Base-by-base conservation (phyloP, 106 monocot species). In the Xerophyta viscosa region DNA sequence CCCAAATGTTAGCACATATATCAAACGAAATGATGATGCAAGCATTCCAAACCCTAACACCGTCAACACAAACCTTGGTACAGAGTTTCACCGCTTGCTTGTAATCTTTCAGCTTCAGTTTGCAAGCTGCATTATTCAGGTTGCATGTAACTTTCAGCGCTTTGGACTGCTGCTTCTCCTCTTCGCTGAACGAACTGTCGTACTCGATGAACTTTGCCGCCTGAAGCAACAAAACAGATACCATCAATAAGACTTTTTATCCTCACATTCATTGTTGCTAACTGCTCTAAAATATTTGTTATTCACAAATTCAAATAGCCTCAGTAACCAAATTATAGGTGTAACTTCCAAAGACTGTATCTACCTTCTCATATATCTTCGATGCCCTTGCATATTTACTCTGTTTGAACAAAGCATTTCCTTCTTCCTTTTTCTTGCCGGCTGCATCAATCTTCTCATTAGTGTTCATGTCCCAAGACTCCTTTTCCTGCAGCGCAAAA, bases 401-500 rank as follows among this genome's bases (percentile, higher is more conserved):
- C 11, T 47, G 3, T 42, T 76, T 82, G 39, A 82, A 82, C 22
- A 71, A 41, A 7, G 60, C 67, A 57, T 82, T 76, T 1, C 81
- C 81, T 57, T 76, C 76, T 48, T 82, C 76, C 46, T 82, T 76
- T 57, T 81, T 81, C 54, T 63, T 71, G 8, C 63, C 56, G 42
- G 75, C 81, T 20, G 71, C 67, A 60, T 81, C 81, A 29, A 81
- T 75, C 58, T 81, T 81, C 67, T 81, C 75, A 19, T 75, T 36
- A 24, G 43, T 76, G 46, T 68, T 81, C 64, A 81, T 22, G 36
- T 81, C 71, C 81, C 81, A 81, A 9, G 81, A 81, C 52, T 94
- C 93, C 20, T 84, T 94, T 1, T 84, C 93, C 91, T 91, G 27
- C 36, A 64, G n/a, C n/a, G n/a, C n/a, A n/a, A n/a, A n/a, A n/a